Evolutionary conservation across 495 filamentous ascomycete species (phyloP).

Genomic region (Neurospora sp.): DNA sequence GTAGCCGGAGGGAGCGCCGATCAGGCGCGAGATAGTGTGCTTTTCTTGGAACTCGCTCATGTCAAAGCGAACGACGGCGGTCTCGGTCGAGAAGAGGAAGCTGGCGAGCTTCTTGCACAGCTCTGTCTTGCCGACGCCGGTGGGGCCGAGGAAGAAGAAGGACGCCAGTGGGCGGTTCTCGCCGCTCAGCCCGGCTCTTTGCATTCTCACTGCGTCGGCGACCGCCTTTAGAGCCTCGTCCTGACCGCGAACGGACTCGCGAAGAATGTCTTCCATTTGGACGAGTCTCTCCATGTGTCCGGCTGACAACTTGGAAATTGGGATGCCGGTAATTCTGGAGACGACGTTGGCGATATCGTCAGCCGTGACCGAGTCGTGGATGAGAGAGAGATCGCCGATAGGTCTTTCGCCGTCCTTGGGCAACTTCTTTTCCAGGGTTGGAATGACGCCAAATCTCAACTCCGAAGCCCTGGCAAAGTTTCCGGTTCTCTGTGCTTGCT

Average conservation of each 20-base stretch:
- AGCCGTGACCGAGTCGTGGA: slow-evolving; percentile 86
- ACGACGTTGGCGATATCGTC: slow-evolving; percentile 93
- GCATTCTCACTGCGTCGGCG: slow-evolving; percentile 86
- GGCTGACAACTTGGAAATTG: slow-evolving; percentile 78
- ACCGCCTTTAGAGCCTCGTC: slow-evolving; percentile 88
- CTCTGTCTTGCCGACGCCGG: slow-evolving; percentile 94
- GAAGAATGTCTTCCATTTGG: slow-evolving; percentile 85
- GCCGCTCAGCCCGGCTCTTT: slow-evolving; percentile 80
- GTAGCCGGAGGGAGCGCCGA: slow-evolving; percentile 88
- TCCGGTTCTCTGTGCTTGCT: slow-evolving; percentile 79
- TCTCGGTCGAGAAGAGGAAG: slow-evolving; percentile 87
- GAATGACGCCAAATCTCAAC: slow-evolving; percentile 77
- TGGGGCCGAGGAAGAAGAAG: slow-evolving; percentile 97
- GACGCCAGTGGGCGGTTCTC: slow-evolving; percentile 85
- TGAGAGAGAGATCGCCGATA: slow-evolving; percentile 44
- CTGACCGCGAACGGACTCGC: slow-evolving; percentile 79
- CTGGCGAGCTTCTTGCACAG: slow-evolving; percentile 91
- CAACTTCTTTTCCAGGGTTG: slow-evolving; percentile 63
- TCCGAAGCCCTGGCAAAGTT: slow-evolving; percentile 84
- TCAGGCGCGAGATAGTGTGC: slow-evolving; percentile 86
- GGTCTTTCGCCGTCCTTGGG: slow-evolving; percentile 58
- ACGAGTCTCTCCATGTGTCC: slow-evolving; percentile 89
- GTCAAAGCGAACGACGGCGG: slow-evolving; percentile 79
- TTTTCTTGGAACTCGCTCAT: slow-evolving; percentile 99
- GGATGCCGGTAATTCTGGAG: slow-evolving; percentile 83